phyloP scores from a whole-genome alignment of 257 asterid species.

The Cordia subcordata region DNA sequence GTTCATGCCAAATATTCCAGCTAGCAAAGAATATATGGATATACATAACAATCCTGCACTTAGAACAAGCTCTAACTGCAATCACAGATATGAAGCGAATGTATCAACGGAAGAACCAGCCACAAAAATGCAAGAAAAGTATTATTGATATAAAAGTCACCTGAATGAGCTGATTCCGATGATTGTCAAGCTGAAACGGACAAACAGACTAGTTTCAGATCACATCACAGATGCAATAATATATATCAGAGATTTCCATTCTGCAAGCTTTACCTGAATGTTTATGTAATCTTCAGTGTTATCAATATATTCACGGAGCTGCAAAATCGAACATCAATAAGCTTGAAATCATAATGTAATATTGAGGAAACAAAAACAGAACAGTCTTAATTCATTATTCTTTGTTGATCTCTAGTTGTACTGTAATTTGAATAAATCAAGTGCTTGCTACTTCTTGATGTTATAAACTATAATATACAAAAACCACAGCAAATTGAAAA shows the following conservation, averaged over 20 bases:
- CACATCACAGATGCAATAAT: background rate
- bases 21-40: conserved; percentile 56
- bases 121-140: background rate
- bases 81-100: conserved; percentile 1
- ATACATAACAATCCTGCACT: conserved; percentile 68
- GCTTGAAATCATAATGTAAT: background rate
- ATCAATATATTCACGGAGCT: conserved; percentile 90
- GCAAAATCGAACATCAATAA: conserved; percentile 15
- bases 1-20: conserved; percentile 89
- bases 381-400: no score
- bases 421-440: no score
- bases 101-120: background rate
- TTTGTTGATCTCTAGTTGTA: no score
- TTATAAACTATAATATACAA: background rate
- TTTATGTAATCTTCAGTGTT: conserved; percentile 94
- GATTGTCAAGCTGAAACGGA: conserved; percentile 83
- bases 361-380: background rate
- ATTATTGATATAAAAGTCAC: conserved; percentile 22
- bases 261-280: conserved; percentile 57
- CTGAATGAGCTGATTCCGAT: conserved; percentile 95
- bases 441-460: no score
- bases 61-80: conserved; percentile 88
- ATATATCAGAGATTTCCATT: no score
- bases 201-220: no score
- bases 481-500: background rate